phyloP scores from a whole-genome alignment of 1,139 yeast genomes.

The Arxiozyma bovina region DNA sequence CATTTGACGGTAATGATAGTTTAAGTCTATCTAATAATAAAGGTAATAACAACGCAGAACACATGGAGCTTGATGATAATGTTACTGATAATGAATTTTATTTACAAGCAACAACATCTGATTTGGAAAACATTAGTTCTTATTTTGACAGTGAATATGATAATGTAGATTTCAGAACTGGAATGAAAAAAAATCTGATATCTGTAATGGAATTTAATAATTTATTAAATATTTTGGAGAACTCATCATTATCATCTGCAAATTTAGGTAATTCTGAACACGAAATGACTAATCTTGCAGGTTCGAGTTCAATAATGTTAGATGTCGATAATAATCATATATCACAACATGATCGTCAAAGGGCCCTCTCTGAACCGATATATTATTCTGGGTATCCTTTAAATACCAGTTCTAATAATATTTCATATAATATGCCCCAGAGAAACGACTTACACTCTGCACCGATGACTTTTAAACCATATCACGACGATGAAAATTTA shows the following conservation, averaged over 20 bases:
- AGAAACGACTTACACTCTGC: slow-evolving; percentile 12
- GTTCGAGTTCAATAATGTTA: background rate
- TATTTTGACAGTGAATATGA: background rate
- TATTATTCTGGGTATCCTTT: background rate
- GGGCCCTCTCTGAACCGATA: slow-evolving; percentile 5
- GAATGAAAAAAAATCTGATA: slow-evolving; percentile 25
- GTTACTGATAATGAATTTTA: background rate
- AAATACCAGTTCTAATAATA: background rate
- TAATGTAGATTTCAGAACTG: slow-evolving; percentile 8
- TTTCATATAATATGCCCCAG: background rate
- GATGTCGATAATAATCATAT: background rate
- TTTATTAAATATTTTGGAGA: slow-evolving; percentile 22
- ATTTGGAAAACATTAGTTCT: background rate
- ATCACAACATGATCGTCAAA: background rate
- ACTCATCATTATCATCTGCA: slow-evolving; percentile 8
- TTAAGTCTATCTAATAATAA: background rate
- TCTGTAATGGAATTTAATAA: slow-evolving; percentile 27
- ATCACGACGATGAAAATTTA: slow-evolving; percentile 18
- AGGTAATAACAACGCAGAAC: slow-evolving; percentile 1
- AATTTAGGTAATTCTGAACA: background rate
- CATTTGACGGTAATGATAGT: background rate
- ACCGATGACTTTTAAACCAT: slow-evolving; percentile 22
- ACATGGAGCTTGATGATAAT: background rate
- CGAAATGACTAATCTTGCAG: slow-evolving; percentile 3
- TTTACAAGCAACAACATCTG: background rate